These are phyloP conservation scores for Aspergillus nomiae DNA, from an alignment of 2,329 filamentous ascomycete species.

Conservation along the genomic window DNA sequence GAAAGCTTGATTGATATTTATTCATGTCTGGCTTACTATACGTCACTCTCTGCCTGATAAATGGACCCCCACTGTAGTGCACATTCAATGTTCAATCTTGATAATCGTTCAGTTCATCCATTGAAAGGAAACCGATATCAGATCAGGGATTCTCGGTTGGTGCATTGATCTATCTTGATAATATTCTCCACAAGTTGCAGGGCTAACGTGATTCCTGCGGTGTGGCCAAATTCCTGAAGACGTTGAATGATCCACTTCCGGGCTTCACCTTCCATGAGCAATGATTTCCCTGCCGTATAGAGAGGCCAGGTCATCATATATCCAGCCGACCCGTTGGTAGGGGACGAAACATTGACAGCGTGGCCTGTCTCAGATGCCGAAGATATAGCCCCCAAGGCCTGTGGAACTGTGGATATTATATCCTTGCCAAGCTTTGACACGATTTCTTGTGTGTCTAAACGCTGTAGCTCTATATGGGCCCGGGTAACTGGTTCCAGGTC, in stretches of 20 bases:
- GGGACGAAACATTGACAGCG: not conserved
- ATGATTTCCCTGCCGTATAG: constrained; percentile 18
- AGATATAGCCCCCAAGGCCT: constrained; percentile 19
- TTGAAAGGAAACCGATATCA: not conserved
- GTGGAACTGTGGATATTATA: constrained; percentile 25
- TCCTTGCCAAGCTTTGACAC: constrained; percentile 18
- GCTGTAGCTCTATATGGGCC: not conserved
- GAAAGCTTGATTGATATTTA: not conserved
- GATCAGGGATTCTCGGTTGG: not conserved
- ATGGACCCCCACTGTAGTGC: too few relatives aligned
- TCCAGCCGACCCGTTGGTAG: constrained; percentile 15
- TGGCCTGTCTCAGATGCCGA: not conserved
- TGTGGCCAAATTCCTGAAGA: constrained; percentile 13
- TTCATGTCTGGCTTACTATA: not conserved
- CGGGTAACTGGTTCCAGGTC: not conserved
- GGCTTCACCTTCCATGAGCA: not conserved
- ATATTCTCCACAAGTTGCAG: constrained; percentile 16
- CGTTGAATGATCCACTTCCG: constrained; percentile 20
- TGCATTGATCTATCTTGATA: constrained; percentile 11
- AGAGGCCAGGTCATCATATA: constrained; percentile 22
- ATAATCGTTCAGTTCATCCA: not conserved
- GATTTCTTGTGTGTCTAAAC: constrained; percentile 14
- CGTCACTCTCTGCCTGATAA: not conserved
- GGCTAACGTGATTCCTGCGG: constrained; percentile 15
- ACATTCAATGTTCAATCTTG: not conserved